These are phyloP conservation scores for Boletus sp. DNA, from an alignment of 768 basidiomycete species.

Conservation along the genomic window DNA sequence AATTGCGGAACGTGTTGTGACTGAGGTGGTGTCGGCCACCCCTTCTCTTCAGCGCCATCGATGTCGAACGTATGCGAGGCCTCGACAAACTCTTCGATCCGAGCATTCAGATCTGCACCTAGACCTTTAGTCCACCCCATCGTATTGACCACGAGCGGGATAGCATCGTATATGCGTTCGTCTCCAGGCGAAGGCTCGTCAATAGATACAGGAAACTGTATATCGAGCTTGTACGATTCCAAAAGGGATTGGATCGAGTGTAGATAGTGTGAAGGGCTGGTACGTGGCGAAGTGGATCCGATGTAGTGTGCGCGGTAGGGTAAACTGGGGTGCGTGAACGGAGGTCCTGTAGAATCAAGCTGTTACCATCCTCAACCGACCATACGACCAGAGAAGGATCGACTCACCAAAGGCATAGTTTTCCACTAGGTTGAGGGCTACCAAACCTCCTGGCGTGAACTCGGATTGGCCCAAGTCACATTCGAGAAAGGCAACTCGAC, in stretches of 20 bases:
- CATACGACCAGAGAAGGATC: not conserved
- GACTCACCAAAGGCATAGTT: constrained; percentile 65
- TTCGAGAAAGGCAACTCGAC: constrained; percentile 86
- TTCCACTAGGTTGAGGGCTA: constrained; percentile 73
- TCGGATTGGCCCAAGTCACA: constrained; percentile 94
- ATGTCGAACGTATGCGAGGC: constrained; percentile 41
- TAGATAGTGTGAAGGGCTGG: constrained; percentile 76
- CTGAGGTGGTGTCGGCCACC: constrained; percentile 18
- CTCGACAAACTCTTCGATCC: constrained; percentile 64
- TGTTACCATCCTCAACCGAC: not conserved
- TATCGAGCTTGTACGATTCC: constrained; percentile 64
- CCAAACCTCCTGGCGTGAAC: constrained; percentile 84
- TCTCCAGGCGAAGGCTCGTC: constrained; percentile 31
- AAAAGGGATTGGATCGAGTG: constrained; percentile 64
- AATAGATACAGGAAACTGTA: constrained; percentile 47
- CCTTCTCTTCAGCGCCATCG: constrained; percentile 20
- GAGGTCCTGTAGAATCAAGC: constrained; percentile 55
- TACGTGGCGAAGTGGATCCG: constrained; percentile 74
- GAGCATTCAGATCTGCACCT: constrained; percentile 72
- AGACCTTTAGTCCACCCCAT: constrained; percentile 98
- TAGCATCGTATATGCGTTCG: constrained; percentile 47
- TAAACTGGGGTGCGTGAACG: constrained; percentile 79
- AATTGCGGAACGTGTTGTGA: constrained; percentile 5
- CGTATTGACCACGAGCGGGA: constrained; percentile 91
- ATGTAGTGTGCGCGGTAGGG: constrained; percentile 79